These are phyloP conservation scores for Trichoderma asperelloides DNA, from an alignment of 495 filamentous ascomycete genomes.

Conservation along the genomic window DNA sequence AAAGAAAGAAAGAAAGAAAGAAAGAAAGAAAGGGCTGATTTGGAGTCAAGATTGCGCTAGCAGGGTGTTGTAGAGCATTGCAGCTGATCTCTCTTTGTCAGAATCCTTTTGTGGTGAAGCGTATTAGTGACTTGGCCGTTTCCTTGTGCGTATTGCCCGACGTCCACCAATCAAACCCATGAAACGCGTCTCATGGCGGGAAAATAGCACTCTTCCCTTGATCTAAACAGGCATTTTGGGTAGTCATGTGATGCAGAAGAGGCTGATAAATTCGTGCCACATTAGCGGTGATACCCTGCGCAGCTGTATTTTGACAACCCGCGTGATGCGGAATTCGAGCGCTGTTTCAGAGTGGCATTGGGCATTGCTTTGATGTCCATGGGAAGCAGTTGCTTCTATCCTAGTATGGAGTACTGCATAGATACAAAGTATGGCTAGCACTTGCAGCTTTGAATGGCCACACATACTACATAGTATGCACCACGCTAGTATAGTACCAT, in stretches of 20 bases:
- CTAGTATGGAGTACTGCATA: too few species aligned
- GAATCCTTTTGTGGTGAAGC: not conserved
- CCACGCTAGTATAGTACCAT: not conserved
- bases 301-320: slow-evolving; percentile 1
- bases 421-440: not conserved
- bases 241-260: slow-evolving; percentile 7
- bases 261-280: not conserved
- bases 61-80: too few species aligned
- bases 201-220: not conserved
- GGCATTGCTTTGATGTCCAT: not conserved
- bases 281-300: slow-evolving; percentile 8
- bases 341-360: not conserved
- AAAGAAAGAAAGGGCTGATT: not conserved
- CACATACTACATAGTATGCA: not conserved
- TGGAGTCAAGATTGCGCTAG: not conserved
- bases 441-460: not conserved
- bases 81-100: not conserved
- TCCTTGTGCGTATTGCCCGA: not conserved
- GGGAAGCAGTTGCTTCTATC: too few species aligned
- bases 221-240: not conserved
- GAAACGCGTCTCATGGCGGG: not conserved
- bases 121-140: not conserved
- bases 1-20: not conserved
- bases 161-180: slow-evolving; percentile 2
- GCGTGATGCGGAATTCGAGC: not conserved